These are phyloP conservation scores for Erodium moschatum DNA, from an alignment of 441 rosid genomes.

Conservation along the genomic window DNA sequence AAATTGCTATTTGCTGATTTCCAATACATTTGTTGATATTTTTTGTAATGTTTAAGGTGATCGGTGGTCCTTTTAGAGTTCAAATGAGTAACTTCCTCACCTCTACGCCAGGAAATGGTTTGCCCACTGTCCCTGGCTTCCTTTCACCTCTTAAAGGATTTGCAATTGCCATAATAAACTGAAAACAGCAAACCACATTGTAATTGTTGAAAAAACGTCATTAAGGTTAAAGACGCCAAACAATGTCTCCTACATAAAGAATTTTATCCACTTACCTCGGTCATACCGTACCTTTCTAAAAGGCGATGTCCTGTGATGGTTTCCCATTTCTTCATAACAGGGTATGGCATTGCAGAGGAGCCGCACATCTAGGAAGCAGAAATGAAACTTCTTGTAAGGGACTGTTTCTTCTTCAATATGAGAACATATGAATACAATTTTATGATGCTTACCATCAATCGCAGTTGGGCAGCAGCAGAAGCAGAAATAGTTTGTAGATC, in stretches of 20 bases:
- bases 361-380: slow-evolving; percentile 68
- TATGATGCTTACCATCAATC: slow-evolving; percentile 57
- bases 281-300: slow-evolving; percentile 97
- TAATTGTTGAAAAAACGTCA: slow-evolving; percentile 10
- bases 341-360: slow-evolving; percentile 90
- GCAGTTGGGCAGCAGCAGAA: slow-evolving; percentile 64
- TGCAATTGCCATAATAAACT: slow-evolving; percentile 94
- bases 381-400: slow-evolving; percentile 10
- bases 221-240: slow-evolving; percentile 9
- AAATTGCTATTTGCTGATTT: neutral
- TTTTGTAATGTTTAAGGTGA: slow-evolving; percentile 5
- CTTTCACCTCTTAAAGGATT: slow-evolving; percentile 71
- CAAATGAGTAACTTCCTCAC: slow-evolving; percentile 31
- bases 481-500: slow-evolving; percentile 59
- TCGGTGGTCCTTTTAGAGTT: slow-evolving; percentile 10
- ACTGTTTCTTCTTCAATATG: slow-evolving; percentile 13
- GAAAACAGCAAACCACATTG: slow-evolving; percentile 18
- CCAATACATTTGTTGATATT: neutral
- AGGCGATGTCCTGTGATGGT: slow-evolving; percentile 86
- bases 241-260: slow-evolving; percentile 4
- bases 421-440: neutral
- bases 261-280: slow-evolving; percentile 48
- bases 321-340: slow-evolving; percentile 94
- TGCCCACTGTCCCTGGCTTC: slow-evolving; percentile 91
- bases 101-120: slow-evolving; percentile 92